phyloP scores from a whole-genome alignment of 2,329 filamentous ascomycete genomes.

The Aureobasidium sp. region DNA sequence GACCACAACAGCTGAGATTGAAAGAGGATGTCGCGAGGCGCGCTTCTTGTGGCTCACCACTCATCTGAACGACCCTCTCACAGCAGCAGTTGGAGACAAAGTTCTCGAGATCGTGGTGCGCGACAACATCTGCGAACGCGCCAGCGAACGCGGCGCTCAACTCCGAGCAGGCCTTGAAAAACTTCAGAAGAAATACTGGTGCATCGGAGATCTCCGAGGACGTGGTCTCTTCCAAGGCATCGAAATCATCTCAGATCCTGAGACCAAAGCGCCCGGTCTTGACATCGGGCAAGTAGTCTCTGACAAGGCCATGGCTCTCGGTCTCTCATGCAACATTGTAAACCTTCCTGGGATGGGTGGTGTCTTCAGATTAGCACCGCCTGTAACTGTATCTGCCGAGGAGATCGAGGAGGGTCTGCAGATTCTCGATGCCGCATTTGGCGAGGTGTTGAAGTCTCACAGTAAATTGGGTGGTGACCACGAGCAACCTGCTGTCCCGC shows the following conservation, averaged over 20 bases:
- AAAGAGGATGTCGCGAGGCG: constrained; percentile 15
- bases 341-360: constrained; percentile 23
- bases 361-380: constrained; percentile 24
- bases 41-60: constrained; percentile 24
- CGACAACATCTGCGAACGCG: constrained; percentile 18
- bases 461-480: neutral
- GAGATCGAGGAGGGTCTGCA: constrained; percentile 38
- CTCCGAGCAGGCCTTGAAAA: constrained; percentile 18
- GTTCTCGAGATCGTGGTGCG: constrained; percentile 24
- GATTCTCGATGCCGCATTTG: constrained; percentile 39
- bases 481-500: neutral
- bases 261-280: constrained; percentile 18
- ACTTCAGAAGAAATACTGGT: constrained; percentile 20
- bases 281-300: constrained; percentile 20
- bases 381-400: constrained; percentile 22
- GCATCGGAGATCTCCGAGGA: constrained; percentile 25
- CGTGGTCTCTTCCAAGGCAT: constrained; percentile 23
- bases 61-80: constrained; percentile 24
- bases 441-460: neutral
- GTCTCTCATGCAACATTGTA: constrained; percentile 21
- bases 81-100: constrained; percentile 23
- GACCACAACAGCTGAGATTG: constrained; percentile 20
- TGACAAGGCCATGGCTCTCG: constrained; percentile 17
- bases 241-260: constrained; percentile 21
- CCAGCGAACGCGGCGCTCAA: constrained; percentile 16